A percentile compares a stretch with the other conserved stretches of the same genome.
These are phyloP conservation scores for Begonia fuchsioides DNA, from an alignment of 306 rosid species.

Conservation along the genomic window DNA sequence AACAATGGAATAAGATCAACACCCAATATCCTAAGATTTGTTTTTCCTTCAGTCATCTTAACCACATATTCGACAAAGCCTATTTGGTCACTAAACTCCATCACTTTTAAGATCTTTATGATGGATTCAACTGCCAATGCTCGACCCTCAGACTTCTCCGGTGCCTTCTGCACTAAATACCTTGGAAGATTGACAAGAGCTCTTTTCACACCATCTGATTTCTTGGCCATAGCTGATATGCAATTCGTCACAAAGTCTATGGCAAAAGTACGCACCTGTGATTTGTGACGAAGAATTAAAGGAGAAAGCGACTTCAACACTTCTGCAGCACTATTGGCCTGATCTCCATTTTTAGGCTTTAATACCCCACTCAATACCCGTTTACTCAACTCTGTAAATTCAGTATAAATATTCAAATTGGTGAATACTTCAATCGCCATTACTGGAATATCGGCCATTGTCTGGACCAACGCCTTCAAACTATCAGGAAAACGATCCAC, in stretches of 20 bases:
- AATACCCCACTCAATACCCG: constrained; percentile 40
- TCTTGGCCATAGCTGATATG: constrained; percentile 15
- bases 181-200: constrained; percentile 58
- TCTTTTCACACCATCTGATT: constrained; percentile 36
- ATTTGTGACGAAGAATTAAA: constrained; percentile 42
- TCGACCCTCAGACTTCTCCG: constrained; percentile 70
- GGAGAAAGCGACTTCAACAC: constrained; percentile 42
- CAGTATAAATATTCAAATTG: constrained; percentile 22
- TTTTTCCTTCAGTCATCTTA: constrained; percentile 60
- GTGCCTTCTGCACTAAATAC: constrained; percentile 60
- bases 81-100: constrained; percentile 44
- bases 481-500: constrained; percentile 75
- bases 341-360: constrained; percentile 54
- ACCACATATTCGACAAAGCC: constrained; percentile 56
- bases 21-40: constrained; percentile 55
- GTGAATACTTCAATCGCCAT: constrained; percentile 27
- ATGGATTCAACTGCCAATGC: constrained; percentile 69
- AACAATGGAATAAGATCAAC: constrained; percentile 59
- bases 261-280: constrained; percentile 49
- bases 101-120: constrained; percentile 40
- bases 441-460: constrained; percentile 38
- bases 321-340: constrained; percentile 44
- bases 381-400: constrained; percentile 27
- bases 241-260: constrained; percentile 28
- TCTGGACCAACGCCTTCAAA: constrained; percentile 54